A percentile compares a stretch with the other conserved stretches of the same genome.
Evolutionary conservation across 208 protist genomes (phyloP).

Genomic region (Balamuthia mandrillaris): DNA sequence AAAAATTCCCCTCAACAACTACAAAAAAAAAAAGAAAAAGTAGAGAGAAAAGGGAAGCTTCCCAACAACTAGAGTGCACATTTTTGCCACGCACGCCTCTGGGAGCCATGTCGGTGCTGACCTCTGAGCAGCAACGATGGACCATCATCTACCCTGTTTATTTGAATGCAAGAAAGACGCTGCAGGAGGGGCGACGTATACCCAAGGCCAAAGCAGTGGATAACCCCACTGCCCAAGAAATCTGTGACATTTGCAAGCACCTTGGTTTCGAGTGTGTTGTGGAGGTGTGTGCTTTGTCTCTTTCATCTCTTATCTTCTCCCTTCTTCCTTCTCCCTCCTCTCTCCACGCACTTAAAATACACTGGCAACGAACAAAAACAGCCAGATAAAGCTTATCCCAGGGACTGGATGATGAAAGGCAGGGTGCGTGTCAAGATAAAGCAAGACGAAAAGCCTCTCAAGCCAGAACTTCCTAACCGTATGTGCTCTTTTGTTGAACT

Average conservation of each 20-base stretch:
- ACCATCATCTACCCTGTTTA: not conserved
- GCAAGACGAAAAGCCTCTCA: not conserved
- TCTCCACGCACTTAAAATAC: too few relatives aligned
- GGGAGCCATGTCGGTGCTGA: too few relatives aligned
- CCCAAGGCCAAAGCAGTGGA: not conserved
- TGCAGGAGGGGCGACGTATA: not conserved
- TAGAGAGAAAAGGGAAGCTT: too few relatives aligned
- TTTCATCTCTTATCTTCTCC: too few relatives aligned
- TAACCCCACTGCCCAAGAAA: not conserved
- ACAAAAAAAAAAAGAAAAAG: too few relatives aligned
- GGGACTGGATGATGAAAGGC: not conserved
- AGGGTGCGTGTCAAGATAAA: not conserved
- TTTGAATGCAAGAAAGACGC: not conserved
- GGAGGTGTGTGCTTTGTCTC: not conserved
- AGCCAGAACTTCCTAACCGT: not conserved
- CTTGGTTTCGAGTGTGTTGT: slow-evolving; percentile 1
- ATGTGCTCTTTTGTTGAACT: too few relatives aligned
- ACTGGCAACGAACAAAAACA: too few relatives aligned
- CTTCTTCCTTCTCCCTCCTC: too few relatives aligned
- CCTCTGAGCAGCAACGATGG: not conserved
- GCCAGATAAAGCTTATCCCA: slow-evolving; percentile 1
- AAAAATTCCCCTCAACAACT: too few relatives aligned
- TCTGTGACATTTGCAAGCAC: not conserved
- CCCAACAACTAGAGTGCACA: too few relatives aligned
- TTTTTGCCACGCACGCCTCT: too few relatives aligned